A percentile compares a stretch with the other conserved stretches of the same genome.
These are phyloP conservation scores for Aspergillus transmontanensis DNA, from an alignment of 2,329 filamentous ascomycete species.

Conservation along the genomic window DNA sequence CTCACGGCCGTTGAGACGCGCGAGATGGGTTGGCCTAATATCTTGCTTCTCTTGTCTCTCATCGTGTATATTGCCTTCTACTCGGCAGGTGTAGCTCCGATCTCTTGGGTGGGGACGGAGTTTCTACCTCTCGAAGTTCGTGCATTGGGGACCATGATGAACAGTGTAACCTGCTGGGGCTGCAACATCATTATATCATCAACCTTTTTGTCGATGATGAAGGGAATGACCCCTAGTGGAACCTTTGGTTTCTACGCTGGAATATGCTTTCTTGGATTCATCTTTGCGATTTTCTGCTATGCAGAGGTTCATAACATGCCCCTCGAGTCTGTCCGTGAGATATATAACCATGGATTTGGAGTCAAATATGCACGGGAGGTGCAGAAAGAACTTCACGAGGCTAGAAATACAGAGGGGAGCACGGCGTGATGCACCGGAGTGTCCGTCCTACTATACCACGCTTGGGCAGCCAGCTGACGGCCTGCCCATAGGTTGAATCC, in stretches of 20 bases:
- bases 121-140: constrained; percentile 53
- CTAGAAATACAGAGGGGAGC: not conserved
- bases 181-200: constrained; percentile 53
- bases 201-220: constrained; percentile 53
- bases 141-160: constrained; percentile 52
- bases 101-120: constrained; percentile 52
- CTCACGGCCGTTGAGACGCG: constrained; percentile 18
- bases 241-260: constrained; percentile 56
- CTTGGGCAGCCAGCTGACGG: not conserved
- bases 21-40: constrained; percentile 36
- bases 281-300: constrained; percentile 53
- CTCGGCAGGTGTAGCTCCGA: constrained; percentile 50
- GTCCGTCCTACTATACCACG: not conserved
- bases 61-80: constrained; percentile 50
- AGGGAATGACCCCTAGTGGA: constrained; percentile 51
- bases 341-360: constrained; percentile 54
- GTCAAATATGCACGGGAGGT: constrained; percentile 45
- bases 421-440: not conserved
- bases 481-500: not conserved
- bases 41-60: constrained; percentile 47
- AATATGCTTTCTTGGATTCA: constrained; percentile 45
- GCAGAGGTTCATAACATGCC: constrained; percentile 59
- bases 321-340: constrained; percentile 56
- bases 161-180: constrained; percentile 33
- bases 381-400: constrained; percentile 35